phyloP scores from a whole-genome alignment of 768 basidiomycete genomes.

The Porpolomopsis calyptriformis region DNA sequence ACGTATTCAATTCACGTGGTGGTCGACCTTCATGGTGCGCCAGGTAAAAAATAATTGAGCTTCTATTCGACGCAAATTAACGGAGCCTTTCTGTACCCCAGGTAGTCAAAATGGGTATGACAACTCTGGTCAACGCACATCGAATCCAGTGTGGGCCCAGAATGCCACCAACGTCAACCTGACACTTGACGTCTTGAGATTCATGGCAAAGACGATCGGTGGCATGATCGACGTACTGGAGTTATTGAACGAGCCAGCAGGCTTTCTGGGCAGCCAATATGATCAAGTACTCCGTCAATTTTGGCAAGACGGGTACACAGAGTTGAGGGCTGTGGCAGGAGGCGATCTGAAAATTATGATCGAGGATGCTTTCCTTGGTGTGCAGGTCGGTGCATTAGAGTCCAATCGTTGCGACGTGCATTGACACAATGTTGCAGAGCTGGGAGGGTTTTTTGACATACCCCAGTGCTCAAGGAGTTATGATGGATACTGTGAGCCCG shows the following conservation, averaged over 20 bases:
- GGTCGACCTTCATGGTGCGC: conserved; percentile 68
- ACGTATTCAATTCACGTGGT: conserved; percentile 56
- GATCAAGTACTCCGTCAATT: conserved; percentile 37
- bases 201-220: conserved; percentile 42
- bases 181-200: conserved; percentile 49
- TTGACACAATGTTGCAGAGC: conserved; percentile 23
- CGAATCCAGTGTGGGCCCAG: conserved; percentile 44
- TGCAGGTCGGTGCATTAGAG: conserved; percentile 4
- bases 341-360: conserved; percentile 52
- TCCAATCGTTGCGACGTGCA: conserved; percentile 2
- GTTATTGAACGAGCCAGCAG: conserved; percentile 60
- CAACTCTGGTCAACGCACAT: conserved; percentile 59
- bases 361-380: conserved; percentile 54
- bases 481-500: conserved; percentile 52
- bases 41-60: no score
- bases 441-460: conserved; percentile 52
- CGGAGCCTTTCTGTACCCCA: background rate
- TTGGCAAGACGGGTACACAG: conserved; percentile 50
- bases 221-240: conserved; percentile 55
- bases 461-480: conserved; percentile 41
- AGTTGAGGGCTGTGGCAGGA: conserved; percentile 42
- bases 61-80: no score
- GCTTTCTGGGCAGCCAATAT: conserved; percentile 36
- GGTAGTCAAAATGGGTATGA: conserved; percentile 55
- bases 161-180: conserved; percentile 38